A percentile compares a stretch with the other conserved stretches of the same genome.
These are phyloP conservation scores for Metrosideros polymorpha DNA, from an alignment of 441 rosid genomes.

Conservation along the genomic window DNA sequence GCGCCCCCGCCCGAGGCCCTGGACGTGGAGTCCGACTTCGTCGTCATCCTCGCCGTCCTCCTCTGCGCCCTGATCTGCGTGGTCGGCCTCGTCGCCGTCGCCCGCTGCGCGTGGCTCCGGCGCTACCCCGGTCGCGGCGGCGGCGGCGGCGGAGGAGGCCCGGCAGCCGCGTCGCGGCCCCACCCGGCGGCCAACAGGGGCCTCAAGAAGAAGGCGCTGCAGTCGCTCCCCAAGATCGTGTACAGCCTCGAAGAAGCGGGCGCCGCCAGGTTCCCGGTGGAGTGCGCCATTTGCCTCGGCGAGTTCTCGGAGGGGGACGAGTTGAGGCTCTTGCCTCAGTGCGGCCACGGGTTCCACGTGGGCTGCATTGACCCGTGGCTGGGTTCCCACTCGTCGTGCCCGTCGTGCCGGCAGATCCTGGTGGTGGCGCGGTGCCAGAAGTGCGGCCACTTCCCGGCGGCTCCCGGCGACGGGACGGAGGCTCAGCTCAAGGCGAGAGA, in stretches of 20 bases:
- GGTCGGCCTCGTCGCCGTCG: constrained; percentile 11
- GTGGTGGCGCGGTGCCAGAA: constrained; percentile 9
- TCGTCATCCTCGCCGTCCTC: constrained; percentile 14
- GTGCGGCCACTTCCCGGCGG: constrained; percentile 1
- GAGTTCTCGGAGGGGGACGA: constrained; percentile 14
- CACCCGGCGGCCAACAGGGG: constrained; percentile 7
- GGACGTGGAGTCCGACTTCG: constrained; percentile 6
- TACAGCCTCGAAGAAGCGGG: background rate
- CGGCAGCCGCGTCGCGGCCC: background rate
- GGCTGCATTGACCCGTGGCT: constrained; percentile 16
- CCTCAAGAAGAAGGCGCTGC: constrained; percentile 13
- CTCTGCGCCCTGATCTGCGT: constrained; percentile 11
- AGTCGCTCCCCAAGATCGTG: constrained; percentile 10
- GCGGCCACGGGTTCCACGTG: constrained; percentile 14
- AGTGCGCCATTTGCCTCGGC: constrained; percentile 11
- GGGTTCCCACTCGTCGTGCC: constrained; percentile 13
- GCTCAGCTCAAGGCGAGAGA: background rate
- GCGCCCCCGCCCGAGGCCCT: background rate
- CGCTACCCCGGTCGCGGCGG: background rate
- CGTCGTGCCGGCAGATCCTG: constrained; percentile 10
- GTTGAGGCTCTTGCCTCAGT: constrained; percentile 7
- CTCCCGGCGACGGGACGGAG: background rate
- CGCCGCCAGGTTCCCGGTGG: background rate
- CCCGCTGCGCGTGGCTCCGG: constrained; percentile 13
- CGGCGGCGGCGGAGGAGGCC: background rate